Evolutionary conservation across 169 alveolate genomes (phyloP).

Genomic region (Plasmodium gallinaceum): DNA sequence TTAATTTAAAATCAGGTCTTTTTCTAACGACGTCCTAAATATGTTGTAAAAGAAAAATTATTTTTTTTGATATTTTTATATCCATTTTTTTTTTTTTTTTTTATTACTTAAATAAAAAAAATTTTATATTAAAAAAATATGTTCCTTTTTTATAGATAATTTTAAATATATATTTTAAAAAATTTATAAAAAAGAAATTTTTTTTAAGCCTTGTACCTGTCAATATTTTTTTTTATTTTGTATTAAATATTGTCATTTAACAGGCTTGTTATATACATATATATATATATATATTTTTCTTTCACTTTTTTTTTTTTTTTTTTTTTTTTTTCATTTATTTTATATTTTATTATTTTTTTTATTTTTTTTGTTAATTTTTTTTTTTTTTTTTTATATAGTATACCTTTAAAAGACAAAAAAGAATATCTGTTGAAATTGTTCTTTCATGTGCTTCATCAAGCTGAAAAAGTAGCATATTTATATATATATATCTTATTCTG

Average conservation of each 20-base stretch:
- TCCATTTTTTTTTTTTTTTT: slow-evolving; percentile 2
- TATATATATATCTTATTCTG: no score
- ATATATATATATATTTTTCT: background rate
- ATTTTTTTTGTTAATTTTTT: background rate
- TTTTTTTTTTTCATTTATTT: background rate
- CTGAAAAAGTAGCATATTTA: slow-evolving; percentile 43
- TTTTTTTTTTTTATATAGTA: background rate
- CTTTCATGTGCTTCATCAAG: slow-evolving; percentile 99
- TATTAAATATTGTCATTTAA: slow-evolving; percentile 51
- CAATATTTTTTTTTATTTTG: slow-evolving; percentile 79
- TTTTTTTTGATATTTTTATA: background rate
- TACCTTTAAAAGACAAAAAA: slow-evolving; percentile 97
- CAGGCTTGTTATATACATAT: slow-evolving; percentile 27
- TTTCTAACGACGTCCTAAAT: slow-evolving; percentile 90
- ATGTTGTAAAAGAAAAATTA: background rate
- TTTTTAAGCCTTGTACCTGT: slow-evolving; percentile 91
- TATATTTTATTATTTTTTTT: background rate
- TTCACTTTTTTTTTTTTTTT: no score
- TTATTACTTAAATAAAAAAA: slow-evolving; percentile 29
- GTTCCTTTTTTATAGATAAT: slow-evolving; percentile 1
- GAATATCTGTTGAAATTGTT: slow-evolving; percentile 98
- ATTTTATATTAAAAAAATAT: background rate
- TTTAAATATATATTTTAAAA: background rate
- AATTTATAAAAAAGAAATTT: slow-evolving; percentile 9
- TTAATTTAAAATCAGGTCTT: slow-evolving; percentile 96